These are phyloP conservation scores for Venturia asperata DNA, from an alignment of 2,329 filamentous ascomycete species.

Conservation along the genomic window DNA sequence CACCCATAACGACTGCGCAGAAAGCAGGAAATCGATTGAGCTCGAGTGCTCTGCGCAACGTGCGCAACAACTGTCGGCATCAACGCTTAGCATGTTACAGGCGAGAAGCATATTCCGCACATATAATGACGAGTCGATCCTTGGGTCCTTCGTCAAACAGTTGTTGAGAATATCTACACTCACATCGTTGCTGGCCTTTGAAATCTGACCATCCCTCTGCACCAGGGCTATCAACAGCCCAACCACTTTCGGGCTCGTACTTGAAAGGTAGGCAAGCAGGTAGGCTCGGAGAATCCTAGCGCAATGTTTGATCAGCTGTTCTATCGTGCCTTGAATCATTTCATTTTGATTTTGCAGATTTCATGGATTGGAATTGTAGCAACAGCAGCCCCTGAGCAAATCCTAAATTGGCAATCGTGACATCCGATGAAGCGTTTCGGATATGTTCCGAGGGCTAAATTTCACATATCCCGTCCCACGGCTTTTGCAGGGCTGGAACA, in stretches of 20 bases:
- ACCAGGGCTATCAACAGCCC: conserved; percentile 22
- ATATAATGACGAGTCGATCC: background rate
- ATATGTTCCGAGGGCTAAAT: background rate
- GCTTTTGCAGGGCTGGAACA: background rate
- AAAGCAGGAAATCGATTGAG: conserved; percentile 46
- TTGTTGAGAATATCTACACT: conserved; percentile 18
- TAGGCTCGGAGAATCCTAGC: conserved; percentile 26
- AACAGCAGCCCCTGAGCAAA: background rate
- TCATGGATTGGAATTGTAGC: background rate
- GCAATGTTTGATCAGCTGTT: conserved; percentile 14
- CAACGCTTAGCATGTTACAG: background rate
- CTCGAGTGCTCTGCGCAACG: conserved; percentile 36
- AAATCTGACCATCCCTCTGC: conserved; percentile 16
- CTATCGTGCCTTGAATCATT: background rate
- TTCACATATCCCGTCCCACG: background rate
- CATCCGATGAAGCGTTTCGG: background rate
- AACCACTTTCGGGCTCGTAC: conserved; percentile 40
- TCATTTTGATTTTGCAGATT: background rate
- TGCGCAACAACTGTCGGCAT: conserved; percentile 30
- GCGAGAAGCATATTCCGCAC: background rate
- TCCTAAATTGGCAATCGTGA: background rate
- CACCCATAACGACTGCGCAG: conserved; percentile 46
- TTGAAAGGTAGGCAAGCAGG: conserved; percentile 36
- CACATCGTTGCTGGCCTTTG: conserved; percentile 21
- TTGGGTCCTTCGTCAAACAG: background rate